Conservation (phyloP, 257 asterid species). For the Coffea canephora region DNA sequence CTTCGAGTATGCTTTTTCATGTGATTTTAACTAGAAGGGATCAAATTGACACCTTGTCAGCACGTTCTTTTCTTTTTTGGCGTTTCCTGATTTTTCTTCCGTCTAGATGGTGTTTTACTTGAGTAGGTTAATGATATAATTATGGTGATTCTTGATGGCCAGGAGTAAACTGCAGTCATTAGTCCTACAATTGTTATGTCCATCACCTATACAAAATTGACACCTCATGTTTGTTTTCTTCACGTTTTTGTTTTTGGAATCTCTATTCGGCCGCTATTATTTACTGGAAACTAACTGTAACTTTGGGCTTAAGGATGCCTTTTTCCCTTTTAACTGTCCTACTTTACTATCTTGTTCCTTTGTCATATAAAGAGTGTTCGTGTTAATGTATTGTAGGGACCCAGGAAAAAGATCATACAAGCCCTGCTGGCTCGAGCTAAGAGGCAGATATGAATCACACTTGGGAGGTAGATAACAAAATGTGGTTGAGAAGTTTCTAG, state of each 20-base stretch:
- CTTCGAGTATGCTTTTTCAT: background rate
- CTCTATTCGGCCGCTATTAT: background rate
- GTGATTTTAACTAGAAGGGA: background rate
- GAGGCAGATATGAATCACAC: conserved; percentile 13
- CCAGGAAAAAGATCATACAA: conserved; percentile 80
- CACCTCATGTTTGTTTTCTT: background rate
- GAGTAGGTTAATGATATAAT: background rate
- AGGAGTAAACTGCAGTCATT: background rate
- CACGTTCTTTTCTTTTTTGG: background rate
- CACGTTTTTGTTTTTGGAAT: background rate
- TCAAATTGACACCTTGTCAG: background rate
- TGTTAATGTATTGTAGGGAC: conserved; percentile 57
- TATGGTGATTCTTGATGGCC: background rate
- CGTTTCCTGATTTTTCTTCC: background rate
- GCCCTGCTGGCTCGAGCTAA: conserved; percentile 54
- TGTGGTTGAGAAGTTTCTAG: background rate
- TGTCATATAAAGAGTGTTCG: background rate
- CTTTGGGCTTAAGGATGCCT: background rate
- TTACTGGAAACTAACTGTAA: background rate
- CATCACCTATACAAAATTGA: background rate
- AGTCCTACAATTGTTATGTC: background rate
- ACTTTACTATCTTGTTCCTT: background rate
- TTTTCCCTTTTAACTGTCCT: background rate
- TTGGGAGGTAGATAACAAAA: background rate
- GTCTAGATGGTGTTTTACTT: background rate